These are phyloP conservation scores for Candolleomyces eurysporus DNA, from an alignment of 768 basidiomycete genomes.

Conservation along the genomic window DNA sequence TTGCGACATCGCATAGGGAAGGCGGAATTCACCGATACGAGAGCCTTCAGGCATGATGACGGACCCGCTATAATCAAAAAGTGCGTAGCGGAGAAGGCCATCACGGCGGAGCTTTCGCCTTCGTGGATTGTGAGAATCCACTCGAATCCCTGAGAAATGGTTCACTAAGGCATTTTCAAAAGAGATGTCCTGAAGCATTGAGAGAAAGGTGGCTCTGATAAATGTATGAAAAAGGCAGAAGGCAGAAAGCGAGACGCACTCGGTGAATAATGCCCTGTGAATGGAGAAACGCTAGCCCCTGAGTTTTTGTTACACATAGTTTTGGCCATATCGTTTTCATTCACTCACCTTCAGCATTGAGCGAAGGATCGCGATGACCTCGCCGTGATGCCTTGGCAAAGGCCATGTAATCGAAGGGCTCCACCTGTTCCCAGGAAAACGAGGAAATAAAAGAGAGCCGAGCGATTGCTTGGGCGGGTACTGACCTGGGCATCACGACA, in stretches of 20 bases:
- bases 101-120: background rate
- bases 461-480: too few relatives aligned
- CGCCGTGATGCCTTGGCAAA: background rate
- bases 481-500: constrained; percentile 27
- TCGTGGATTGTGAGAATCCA: background rate
- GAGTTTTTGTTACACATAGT: too few relatives aligned
- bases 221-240: background rate
- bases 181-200: background rate
- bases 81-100: background rate
- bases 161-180: constrained; percentile 18
- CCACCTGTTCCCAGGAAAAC: background rate
- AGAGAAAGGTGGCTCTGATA: background rate
- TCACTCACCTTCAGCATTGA: background rate
- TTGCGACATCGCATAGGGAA: background rate
- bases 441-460: background rate
- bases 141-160: constrained; percentile 7
- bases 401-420: background rate
- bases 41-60: background rate
- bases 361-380: background rate
- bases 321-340: too few relatives aligned
- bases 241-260: background rate
- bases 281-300: background rate
- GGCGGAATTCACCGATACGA: background rate
- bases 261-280: background rate
- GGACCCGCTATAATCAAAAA: background rate